Evolutionary conservation across 192 early-diverging fungal genomes (phyloP), one percentile per base, ranked within the genome.

Genomic region (Coemansia sp.): DNA sequence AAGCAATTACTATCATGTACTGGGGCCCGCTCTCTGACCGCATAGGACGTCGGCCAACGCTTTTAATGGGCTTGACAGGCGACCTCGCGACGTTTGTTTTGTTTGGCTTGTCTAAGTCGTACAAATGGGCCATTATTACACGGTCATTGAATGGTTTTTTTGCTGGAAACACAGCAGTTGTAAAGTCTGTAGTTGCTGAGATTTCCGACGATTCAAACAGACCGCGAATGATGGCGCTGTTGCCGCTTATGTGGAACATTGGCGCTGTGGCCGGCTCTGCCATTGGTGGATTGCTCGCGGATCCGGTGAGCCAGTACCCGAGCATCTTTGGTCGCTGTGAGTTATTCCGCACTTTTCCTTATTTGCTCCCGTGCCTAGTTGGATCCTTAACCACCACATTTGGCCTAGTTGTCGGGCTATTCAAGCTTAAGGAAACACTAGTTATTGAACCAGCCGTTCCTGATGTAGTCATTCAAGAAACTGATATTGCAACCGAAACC

Each of bases 141-240:
- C n/a, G n/a, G n/a, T n/a, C n/a, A n/a, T n/a, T n/a, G n/a, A n/a
- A n/a, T n/a, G n/a, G n/a, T n/a, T n/a, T n/a, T n/a, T n/a, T n/a
- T n/a, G n/a, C n/a, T n/a, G n/a, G n/a, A n/a, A n/a, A n/a, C n/a
- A n/a, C n/a, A n/a, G n/a, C n/a, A n/a, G n/a, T n/a, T n/a, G n/a
- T n/a, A n/a, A n/a, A n/a, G n/a, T n/a, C n/a, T n/a, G n/a, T n/a
- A n/a, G n/a, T 93, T 22, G 89, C 88, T 2, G 94, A 94, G 74
- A 84, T 96, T 27, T 88, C 92, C 20, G 92, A 93, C 61, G 60
- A 79, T 0, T 86, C 88, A 1, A 96, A 93, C 71, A 85, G 87
- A 59, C 70, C 85, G 16, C 78, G 83, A 18, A 88, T 87, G 19
- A 94, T 93, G 66, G 75, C 85, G 16, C 38, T 93, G n/a, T 86